These are phyloP conservation scores for Physcomitrellopsis africana DNA, from an alignment of 225 moss, liverwort and hornwort genomes.

Conservation along the genomic window DNA sequence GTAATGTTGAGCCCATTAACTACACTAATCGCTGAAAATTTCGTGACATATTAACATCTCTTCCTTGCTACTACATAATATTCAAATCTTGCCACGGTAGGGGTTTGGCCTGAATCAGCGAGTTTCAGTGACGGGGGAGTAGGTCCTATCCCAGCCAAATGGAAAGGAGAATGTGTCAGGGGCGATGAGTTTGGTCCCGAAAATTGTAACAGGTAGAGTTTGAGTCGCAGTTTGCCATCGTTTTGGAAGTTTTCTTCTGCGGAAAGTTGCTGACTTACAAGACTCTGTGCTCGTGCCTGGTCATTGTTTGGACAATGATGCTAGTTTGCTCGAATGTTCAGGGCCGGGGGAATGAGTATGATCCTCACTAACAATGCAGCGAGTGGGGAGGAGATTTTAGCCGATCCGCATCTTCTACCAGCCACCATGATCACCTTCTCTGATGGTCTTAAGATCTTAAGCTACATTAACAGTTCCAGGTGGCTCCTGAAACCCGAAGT, in stretches of 20 bases:
- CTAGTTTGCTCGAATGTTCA: slow-evolving; percentile 28
- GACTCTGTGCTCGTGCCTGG: no score
- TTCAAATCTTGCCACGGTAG: not conserved
- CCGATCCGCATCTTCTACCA: slow-evolving; percentile 78
- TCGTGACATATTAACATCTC: not conserved
- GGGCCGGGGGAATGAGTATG: slow-evolving; percentile 67
- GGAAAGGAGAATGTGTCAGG: not conserved
- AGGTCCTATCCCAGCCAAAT: slow-evolving; percentile 43
- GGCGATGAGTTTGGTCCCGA: no score
- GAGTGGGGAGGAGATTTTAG: slow-evolving; percentile 59
- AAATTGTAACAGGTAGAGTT: no score
- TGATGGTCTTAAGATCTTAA: slow-evolving; percentile 38
- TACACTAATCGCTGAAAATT: no score
- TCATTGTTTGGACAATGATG: no score
- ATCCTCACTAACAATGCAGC: slow-evolving; percentile 61
- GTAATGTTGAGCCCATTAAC: not conserved
- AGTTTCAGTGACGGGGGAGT: slow-evolving; percentile 47
- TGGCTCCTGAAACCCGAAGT: no score
- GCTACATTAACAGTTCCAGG: slow-evolving; percentile 54
- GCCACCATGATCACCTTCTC: slow-evolving; percentile 50
- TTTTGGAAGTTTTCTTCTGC: no score
- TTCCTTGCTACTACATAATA: not conserved
- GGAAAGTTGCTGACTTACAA: no score
- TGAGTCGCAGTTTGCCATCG: no score
- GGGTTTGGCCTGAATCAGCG: slow-evolving; percentile 55